Conservation (phyloP, 1,139 yeast species). For the Yamadazyma dushanensis region DNA sequence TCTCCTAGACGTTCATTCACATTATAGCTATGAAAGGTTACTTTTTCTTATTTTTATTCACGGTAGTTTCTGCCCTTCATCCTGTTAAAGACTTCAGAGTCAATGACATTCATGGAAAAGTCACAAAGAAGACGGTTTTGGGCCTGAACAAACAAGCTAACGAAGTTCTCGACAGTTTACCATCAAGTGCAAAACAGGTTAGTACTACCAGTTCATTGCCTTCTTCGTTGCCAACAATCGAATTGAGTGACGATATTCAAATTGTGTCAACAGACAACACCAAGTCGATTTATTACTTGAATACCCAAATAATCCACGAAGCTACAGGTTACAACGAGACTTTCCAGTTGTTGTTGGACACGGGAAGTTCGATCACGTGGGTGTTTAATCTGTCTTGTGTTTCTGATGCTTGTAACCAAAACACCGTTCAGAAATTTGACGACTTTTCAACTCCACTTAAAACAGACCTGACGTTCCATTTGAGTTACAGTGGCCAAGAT, state of each 20-base stretch:
- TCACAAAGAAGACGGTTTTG: not conserved
- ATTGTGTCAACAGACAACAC: conserved; percentile 27
- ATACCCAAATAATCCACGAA: conserved; percentile 19
- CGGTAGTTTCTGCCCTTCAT: conserved; percentile 13
- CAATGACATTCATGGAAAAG: conserved; percentile 9
- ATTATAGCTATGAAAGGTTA: not conserved
- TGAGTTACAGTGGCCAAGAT: conserved; percentile 56
- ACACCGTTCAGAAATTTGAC: conserved; percentile 21
- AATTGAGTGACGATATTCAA: conserved; percentile 21
- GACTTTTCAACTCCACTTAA: conserved; percentile 19
- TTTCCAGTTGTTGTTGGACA: conserved; percentile 58
- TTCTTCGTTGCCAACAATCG: conserved; percentile 22
- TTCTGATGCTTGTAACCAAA: conserved; percentile 40
- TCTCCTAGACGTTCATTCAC: too few relatives aligned
- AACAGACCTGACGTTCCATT: conserved; percentile 31
- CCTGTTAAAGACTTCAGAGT: conserved; percentile 22
- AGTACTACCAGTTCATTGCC: conserved; percentile 15
- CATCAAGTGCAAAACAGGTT: conserved; percentile 11
- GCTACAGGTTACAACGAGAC: conserved; percentile 31
- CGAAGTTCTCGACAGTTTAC: conserved; percentile 2
- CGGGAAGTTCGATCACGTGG: conserved; percentile 70
- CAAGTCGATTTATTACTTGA: conserved; percentile 28
- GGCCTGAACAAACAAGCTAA: conserved; percentile 2
- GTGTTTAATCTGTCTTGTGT: conserved; percentile 55
- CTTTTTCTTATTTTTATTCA: not conserved